Base-by-base conservation (phyloP, 768 basidiomycete genomes). In the Inosperma sp. region DNA sequence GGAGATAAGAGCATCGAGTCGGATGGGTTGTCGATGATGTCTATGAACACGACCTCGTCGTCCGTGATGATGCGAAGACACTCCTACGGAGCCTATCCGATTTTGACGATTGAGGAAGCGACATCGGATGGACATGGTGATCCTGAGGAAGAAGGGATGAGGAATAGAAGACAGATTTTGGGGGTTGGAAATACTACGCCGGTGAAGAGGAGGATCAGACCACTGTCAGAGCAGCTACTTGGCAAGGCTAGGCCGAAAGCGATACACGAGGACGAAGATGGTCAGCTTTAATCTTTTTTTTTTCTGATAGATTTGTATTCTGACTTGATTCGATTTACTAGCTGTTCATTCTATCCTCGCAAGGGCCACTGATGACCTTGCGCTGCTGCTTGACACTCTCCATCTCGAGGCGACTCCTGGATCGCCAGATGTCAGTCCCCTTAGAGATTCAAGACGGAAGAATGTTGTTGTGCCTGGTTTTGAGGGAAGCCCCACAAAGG, bases 361-460 rank as follows among this genome's bases (percentile, higher is more conserved):
- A 55, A 86, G 86, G 0, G 88, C 86, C 0, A 91, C 88, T 1
- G 81, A 87, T 44, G 88, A 91, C 34, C 76, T 92, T 3, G 88
- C 85, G 0, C 79, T 80, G 49, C 70, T 92, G 3, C 87, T 92
- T 63, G 86, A 83, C 54, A 77, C 78, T n/a, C 73, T 92, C n/a
- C 86, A 90, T 56, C 72, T 92, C 3, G 81, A 88, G 61, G 86
- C 86, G 4, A 91, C 89, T 0, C 88, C 88, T 0, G 72, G 73
- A 2, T 74, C 63, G 5, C 79, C 76, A 2, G 76, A 79, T 27
- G 52, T 68, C 45, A 73, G 78, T 2, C 78, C 80, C 3, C 65
- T 74, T 19, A 65, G 67, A 51, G 10, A 7, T 44, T 29, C 44
- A 9, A 3, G 10, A 5, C 3, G 8, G 7, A 22, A 50, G 51